Evolutionary conservation across 768 basidiomycete genomes (phyloP), one percentile per base, ranked within the genome.

Genomic region (Tylopilus sp.): DNA sequence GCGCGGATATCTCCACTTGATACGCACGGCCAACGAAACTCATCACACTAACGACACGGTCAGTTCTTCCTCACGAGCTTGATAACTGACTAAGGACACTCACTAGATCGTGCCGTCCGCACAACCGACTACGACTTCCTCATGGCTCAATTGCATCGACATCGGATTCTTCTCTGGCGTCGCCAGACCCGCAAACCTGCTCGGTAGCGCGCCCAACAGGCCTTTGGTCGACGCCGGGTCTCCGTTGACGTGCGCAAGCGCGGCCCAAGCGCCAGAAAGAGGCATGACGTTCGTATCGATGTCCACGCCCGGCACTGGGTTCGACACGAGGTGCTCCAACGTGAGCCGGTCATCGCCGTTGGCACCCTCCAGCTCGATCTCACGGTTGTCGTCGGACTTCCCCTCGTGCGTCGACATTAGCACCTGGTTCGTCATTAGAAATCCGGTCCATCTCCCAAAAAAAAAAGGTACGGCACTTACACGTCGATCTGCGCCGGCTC

Each of bases 111-210:
- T 91, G 13, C 91, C 91, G 68, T 93, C 91, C 23, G 89, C 89
- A 73, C 91, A 93, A 0, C 91, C 91, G 25, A 94, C 88, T 17
- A 93, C 91, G 1, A 94, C 86, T 64, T 93, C 90, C 62, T 94
- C 91, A 58, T 92, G 88, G 58, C 87, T 91, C 60, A 95, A 67
- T 57, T 91, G 90, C 85, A 95, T 88, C 55, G 88, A 88, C 92
- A 93, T 93, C 8, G 92, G 93, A 60, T 95, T 93, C 79, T 93
- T 91, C 69, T 88, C 92, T 2, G 93, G 91, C 21, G 82, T 88
- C 26, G 90, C 87, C 39, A 95, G 75, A 3, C 91, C 91, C 18
- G 75, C 65, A 59, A 91, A 93, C 64, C 86, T 89, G 30, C 62
- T 60, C 2, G 89, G 90, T 12, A 89, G 64, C 17, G 71, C 57